Evolutionary conservation across 331 rosid species (phyloP).

Genomic region (Phaseolus coccineus): DNA sequence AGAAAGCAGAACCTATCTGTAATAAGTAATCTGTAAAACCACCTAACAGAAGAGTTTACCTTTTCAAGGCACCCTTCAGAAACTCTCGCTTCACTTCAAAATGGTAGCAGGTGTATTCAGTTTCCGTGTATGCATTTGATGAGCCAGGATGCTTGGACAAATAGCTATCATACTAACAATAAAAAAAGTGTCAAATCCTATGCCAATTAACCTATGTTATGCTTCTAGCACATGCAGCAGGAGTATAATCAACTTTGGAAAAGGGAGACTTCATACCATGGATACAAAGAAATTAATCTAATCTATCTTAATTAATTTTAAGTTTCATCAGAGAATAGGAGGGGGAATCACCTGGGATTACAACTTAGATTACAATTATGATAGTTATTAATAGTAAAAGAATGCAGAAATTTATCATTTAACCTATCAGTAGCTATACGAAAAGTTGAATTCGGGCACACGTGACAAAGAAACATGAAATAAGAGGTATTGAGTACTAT

Average conservation of each 20-base stretch:
- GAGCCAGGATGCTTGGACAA: conserved; percentile 97
- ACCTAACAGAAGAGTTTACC: no score
- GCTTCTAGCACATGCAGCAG: conserved; percentile 20
- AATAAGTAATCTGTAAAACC: no score
- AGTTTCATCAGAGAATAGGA: no score
- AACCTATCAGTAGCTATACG: conserved; percentile 25
- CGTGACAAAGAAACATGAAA: no score
- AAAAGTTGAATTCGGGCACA: neutral
- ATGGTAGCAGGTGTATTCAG: no score
- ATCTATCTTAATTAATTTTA: no score
- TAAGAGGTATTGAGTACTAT: no score
- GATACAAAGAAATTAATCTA: conserved; percentile 31
- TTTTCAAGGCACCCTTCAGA: no score
- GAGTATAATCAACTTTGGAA: neutral
- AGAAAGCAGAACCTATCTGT: no score
- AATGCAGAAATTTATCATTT: conserved; percentile 7
- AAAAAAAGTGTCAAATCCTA: conserved; percentile 45
- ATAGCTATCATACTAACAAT: conserved; percentile 88
- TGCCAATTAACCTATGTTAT: conserved; percentile 40
- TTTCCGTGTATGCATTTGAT: neutral
- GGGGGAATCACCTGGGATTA: no score
- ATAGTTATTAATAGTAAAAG: neutral
- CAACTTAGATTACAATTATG: no score
- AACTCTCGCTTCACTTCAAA: no score
- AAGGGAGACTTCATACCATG: conserved; percentile 5